Evolutionary conservation across 2,329 filamentous ascomycete species (phyloP), one percentile per base, ranked within the genome.

Genomic region (Fusarium penzigii): DNA sequence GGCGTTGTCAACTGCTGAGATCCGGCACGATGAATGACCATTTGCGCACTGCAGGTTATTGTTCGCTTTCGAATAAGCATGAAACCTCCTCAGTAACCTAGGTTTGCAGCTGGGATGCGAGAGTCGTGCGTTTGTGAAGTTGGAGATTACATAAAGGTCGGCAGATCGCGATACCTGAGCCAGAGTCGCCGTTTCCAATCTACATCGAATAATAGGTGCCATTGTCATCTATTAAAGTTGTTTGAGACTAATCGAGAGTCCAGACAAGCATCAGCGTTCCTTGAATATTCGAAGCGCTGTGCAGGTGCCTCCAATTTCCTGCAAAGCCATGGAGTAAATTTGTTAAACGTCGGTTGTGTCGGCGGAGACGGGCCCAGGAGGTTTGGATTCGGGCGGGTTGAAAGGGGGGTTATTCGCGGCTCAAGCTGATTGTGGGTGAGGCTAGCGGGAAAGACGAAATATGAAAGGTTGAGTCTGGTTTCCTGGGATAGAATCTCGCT

Each of bases 281-380:
- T 63, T 53, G 48, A 44, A 58, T 53, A 55, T 54, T 50, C 56
- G 54, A 52, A 60, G 56, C 55, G 55, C 55, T 62, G 57, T 54
- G 52, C 53, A 64, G 52, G 52, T 51, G 62, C 20, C 20, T 25
- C 20, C 20, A 7, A 46, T 44, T 51, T 39, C 58, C 44, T 58
- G 53, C 61, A 65, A 52, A 64, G 63, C 63, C 63, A 65, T 65
- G 57, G 59, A 53, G 57, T 59, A 48, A 49, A 52, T 55, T 46
- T 4, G 51, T 61, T 43, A 48, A 51, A 53, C 41, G 58, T 52
- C 45, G 41, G 39, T 39, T 51, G 39, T 34, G 53, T 52, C 40
- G 41, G 44, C 29, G 49, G 46, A 52, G 46, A 36, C 41, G 52
- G 40, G 43, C 32, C 46, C 42, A 54, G 45, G 38, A 29, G 41